Evolutionary conservation across 73 alveolate species (phyloP), one percentile per base, ranked within the genome.

Genomic region (Tetrahymena malaccensis): DNA sequence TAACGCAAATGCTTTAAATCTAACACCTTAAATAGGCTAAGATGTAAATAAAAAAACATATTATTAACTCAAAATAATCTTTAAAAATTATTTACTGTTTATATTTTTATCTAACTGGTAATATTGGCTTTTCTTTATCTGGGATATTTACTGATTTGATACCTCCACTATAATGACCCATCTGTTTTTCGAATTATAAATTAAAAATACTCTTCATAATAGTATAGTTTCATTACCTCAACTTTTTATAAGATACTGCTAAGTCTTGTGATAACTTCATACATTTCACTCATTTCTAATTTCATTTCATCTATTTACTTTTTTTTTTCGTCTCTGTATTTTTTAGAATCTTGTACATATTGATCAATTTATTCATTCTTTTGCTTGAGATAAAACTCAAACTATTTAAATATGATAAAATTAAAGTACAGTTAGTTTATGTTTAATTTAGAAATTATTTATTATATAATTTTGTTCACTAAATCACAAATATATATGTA

Each of bases 91-190:
- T 7, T 6, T 94, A 94, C 96, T 43, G 93, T 85, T 94, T 94
- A 43, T 85, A 94, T 94, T 94, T 94, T 31, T 94, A 85, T 94
- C 96, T 94, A 10, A 85, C 93, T 3, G 96, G 96, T 35, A 94
- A 21, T 19, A 22, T 35, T 0, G 96, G 96, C 40, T 94, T 94
- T 43, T 94, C 96, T 56, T 70, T 84, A 1, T 84, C 93, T 37
- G 96, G 96, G 37, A 94, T 94, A 94, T 94, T 94, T 13, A 94
- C 93, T 85, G 96, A 94, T 43, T 94, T 94, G 5, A 94, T 94
- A 25, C 96, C 96, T 34, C 95, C 93, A 94, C 96, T 94, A 31
- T 94, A 94, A 17, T 44, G 95, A 4, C 96, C 96, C 37, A 70
- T n/a, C 89, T 70, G 19, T 70, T 56, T 22, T 22, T 56, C 16